Base-by-base conservation (phyloP, 169 alveolate genomes). In the Babesia sp. region DNA sequence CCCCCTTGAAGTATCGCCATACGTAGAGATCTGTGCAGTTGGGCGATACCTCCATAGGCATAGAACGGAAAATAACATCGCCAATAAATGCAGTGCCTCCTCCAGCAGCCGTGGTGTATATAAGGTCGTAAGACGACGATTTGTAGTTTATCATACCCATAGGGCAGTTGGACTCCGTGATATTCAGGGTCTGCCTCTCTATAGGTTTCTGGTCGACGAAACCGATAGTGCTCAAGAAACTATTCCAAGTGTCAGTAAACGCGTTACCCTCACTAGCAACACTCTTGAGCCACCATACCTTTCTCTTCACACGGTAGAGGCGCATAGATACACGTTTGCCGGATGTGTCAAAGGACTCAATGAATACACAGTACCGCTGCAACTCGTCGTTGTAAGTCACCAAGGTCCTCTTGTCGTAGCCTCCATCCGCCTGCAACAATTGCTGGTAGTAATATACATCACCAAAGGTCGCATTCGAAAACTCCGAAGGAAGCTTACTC, bases 271-370 rank as follows among this genome's bases (percentile, higher is more conserved):
- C 81, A 22, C 44, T 39, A 1, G 71, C 50, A 1, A 79, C 70
- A 31, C 18, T 11, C 66, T 79, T 71, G 28, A 66, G 63, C 87
- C 87, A 79, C 87, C 87, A 79, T 12, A 24, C 44, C 59, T n/a
- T 54, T 20, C 66, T 24, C 53, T 48, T 58, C 11, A 16, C 78
- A 31, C 87, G 72, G 75, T 31, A 79, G 26, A 79, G 9, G 28
- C 83, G 53, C 63, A 48, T 79, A 29, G 68, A 55, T 4, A 34
- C 54, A 39, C 81, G 74, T 3, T 28, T 31, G 2, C 83, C 83
- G 8, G 31, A 3, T 24, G 4, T 20, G 55, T 71, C 78, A 24
- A 60, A 79, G n/a, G 83, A 70, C 55, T 79, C 83, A 34, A 79
- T 79, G 54, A 31, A 31, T 5, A 70, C 74, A 60, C 87, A 79